Percentiles rank a stretch among this genome's conserved stretches.
phyloP scores from a whole-genome alignment of 768 basidiomycete genomes.

The Amanita muscaria region DNA sequence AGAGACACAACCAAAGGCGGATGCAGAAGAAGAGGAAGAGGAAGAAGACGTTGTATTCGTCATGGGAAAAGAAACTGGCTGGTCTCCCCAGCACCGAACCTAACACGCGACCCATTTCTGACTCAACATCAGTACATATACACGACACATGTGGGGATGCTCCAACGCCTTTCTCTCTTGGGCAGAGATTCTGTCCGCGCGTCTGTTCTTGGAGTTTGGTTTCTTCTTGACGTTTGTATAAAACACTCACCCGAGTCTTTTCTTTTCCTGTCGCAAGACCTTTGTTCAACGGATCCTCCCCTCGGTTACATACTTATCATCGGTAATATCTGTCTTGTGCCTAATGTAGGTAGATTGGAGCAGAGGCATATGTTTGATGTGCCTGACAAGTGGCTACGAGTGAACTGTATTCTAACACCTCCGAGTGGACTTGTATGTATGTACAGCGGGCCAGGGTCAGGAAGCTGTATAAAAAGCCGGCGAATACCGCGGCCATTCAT shows the following conservation, averaged over 20 bases:
- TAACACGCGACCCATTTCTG: neutral
- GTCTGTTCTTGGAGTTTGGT: neutral
- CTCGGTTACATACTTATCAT: neutral
- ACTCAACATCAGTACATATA: neutral
- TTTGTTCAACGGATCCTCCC: slow-evolving; percentile 1
- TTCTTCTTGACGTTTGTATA: neutral
- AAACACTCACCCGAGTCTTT: neutral
- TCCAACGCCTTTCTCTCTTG: neutral
- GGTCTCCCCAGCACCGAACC: slow-evolving; percentile 5
- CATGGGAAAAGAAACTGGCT: slow-evolving; percentile 33
- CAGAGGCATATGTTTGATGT: neutral
- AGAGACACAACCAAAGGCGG: slow-evolving; percentile 34
- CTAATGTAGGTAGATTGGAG: slow-evolving; percentile 1
- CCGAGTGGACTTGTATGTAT: no score
- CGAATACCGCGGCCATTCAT: no score
- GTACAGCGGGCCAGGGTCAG: no score
- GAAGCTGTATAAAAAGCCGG: no score
- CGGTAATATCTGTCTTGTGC: neutral
- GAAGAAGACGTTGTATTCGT: slow-evolving; percentile 78
- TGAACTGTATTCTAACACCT: no score
- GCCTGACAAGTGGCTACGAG: neutral
- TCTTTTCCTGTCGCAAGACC: slow-evolving; percentile 2
- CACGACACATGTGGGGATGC: no score
- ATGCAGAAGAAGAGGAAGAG: slow-evolving; percentile 46
- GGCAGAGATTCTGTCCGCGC: no score